These are phyloP conservation scores for Alternaria solani DNA, from an alignment of 2,329 filamentous ascomycete genomes.

Conservation along the genomic window DNA sequence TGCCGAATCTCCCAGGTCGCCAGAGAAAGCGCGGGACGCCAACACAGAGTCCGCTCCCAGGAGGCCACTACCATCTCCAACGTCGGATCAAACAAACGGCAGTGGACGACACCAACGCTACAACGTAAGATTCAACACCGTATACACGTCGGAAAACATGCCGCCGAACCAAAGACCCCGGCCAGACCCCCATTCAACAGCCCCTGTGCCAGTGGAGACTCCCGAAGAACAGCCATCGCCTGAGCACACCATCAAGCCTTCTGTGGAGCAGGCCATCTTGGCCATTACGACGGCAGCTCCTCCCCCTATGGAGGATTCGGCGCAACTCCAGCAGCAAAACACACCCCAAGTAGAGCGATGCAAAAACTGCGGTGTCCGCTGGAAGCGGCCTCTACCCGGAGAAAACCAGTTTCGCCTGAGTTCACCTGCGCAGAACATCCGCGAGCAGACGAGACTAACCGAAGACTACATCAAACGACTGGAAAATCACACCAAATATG, in stretches of 20 bases:
- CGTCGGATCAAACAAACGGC: conserved; percentile 21
- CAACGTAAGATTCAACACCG: conserved; percentile 38
- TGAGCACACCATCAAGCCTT: conserved; percentile 12
- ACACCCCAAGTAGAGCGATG: conserved; percentile 32
- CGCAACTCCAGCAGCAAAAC: conserved; percentile 15
- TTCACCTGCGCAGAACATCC: conserved; percentile 25
- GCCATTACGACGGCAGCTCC: conserved; percentile 1
- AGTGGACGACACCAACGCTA: conserved; percentile 31
- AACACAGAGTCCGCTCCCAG: conserved; percentile 15
- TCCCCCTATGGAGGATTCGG: conserved; percentile 9
- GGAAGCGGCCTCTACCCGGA: conserved; percentile 29
- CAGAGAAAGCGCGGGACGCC: conserved; percentile 19
- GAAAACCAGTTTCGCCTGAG: conserved; percentile 16
- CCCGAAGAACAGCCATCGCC: conserved; percentile 15
- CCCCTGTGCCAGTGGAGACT: conserved; percentile 9
- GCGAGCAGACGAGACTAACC: conserved; percentile 22
- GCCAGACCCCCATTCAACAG: conserved; percentile 21
- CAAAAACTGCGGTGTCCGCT: conserved; percentile 29
- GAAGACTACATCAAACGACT: conserved; percentile 28
- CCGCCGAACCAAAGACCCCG: conserved; percentile 28
- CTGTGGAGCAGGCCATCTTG: conserved; percentile 17
- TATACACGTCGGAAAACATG: conserved; percentile 28
- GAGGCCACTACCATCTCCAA: conserved; percentile 14
- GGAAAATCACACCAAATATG: conserved; percentile 25
- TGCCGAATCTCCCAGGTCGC: conserved; percentile 18